Evolutionary conservation across 2,329 filamentous ascomycete genomes (phyloP).

Genomic region (Didymella lethalis): DNA sequence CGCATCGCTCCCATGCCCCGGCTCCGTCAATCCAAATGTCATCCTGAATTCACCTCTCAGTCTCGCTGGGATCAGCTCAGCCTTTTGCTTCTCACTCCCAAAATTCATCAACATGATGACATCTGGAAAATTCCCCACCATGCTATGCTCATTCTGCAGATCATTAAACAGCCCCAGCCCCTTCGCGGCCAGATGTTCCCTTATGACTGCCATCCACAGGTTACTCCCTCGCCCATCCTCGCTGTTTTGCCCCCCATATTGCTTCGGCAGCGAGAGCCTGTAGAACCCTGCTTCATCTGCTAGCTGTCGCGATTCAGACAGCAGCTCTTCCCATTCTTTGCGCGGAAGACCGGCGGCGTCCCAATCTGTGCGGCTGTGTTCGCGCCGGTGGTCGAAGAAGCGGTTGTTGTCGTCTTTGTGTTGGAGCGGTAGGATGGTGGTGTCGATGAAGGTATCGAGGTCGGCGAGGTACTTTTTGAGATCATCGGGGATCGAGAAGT

Average conservation of each 20-base stretch:
- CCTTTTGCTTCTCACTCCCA: constrained; percentile 63
- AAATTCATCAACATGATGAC: constrained; percentile 69
- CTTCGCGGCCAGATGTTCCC: constrained; percentile 66
- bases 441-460: constrained; percentile 66
- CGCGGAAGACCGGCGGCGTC: constrained; percentile 64
- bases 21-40: constrained; percentile 70
- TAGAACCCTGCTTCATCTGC: constrained; percentile 69
- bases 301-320: constrained; percentile 58
- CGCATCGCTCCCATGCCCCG: constrained; percentile 68
- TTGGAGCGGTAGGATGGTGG: constrained; percentile 63
- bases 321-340: constrained; percentile 65
- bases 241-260: constrained; percentile 63
- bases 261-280: constrained; percentile 63
- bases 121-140: constrained; percentile 70
- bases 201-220: constrained; percentile 69
- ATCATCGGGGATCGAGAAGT: constrained; percentile 62
- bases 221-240: constrained; percentile 58
- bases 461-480: constrained; percentile 58
- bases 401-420: constrained; percentile 65
- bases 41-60: constrained; percentile 63
- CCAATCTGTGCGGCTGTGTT: constrained; percentile 69
- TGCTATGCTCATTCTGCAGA: constrained; percentile 68
- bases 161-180: constrained; percentile 69
- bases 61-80: constrained; percentile 61
- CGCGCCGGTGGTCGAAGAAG: constrained; percentile 71